Percentiles rank a stretch among this genome's conserved stretches.
Conservation (phyloP, 495 filamentous ascomycete species). For the Diplogelasinospora grovesii region DNA sequence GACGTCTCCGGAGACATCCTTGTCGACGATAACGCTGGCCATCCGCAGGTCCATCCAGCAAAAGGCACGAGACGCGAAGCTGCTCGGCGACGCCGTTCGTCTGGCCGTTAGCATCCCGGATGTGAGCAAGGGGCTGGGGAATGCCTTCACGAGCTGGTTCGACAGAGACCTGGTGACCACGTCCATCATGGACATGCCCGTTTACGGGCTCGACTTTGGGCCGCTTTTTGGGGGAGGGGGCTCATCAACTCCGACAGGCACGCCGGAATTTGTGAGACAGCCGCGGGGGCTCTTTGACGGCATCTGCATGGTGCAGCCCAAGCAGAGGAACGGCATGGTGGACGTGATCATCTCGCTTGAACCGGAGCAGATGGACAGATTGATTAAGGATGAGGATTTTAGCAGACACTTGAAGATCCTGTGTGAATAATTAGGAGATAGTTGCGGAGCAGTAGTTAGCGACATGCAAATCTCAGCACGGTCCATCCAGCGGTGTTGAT, state of each 20-base stretch:
- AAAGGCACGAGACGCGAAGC: not conserved
- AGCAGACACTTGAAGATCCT: too few relatives aligned
- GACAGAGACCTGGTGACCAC: not conserved
- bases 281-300: not conserved
- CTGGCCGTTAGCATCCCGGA: not conserved
- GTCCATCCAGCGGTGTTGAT: too few relatives aligned
- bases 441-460: too few relatives aligned
- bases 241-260: too few relatives aligned
- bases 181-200: not conserved
- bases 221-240: not conserved
- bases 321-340: not conserved
- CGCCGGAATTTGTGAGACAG: not conserved
- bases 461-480: too few relatives aligned
- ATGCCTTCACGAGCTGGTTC: not conserved
- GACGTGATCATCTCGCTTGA: not conserved
- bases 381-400: not conserved
- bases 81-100: not conserved
- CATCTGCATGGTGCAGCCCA: not conserved
- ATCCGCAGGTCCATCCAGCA: not conserved
- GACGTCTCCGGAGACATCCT: not conserved
- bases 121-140: not conserved
- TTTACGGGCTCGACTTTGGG: slow-evolving; percentile 2
- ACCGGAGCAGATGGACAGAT: not conserved
- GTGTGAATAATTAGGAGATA: too few relatives aligned
- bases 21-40: not conserved